phyloP scores from a whole-genome alignment of 2,329 filamentous ascomycete species.

The Botryosphaeria dothidea region DNA sequence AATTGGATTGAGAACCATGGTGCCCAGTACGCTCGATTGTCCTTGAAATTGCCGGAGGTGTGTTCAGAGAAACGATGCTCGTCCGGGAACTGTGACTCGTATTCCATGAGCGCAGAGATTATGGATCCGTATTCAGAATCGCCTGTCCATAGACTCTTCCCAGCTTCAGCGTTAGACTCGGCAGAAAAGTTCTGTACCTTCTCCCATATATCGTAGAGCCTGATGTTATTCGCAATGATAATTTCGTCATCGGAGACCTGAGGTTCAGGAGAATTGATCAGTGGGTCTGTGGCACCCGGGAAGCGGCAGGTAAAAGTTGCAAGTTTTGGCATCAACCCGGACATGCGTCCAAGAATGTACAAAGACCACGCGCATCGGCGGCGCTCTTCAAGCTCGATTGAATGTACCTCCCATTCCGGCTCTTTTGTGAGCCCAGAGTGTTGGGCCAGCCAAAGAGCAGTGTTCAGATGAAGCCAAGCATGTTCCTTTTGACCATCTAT shows the following conservation, averaged over 20 bases:
- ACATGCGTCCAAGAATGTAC: background rate
- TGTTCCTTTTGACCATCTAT: background rate
- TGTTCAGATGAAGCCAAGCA: background rate
- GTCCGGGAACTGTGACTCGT: slow-evolving; percentile 54
- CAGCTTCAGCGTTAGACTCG: background rate
- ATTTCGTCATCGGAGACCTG: background rate
- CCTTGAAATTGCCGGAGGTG: slow-evolving; percentile 43
- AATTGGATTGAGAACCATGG: slow-evolving; percentile 56
- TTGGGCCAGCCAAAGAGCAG: background rate
- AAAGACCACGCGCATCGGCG: slow-evolving; percentile 2
- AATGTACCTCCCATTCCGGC: background rate
- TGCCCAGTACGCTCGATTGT: slow-evolving; percentile 53
- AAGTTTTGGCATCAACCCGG: background rate
- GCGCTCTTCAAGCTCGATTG: background rate
- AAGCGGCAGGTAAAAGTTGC: background rate
- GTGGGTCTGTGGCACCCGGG: background rate
- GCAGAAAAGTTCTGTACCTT: background rate
- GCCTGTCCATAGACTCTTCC: slow-evolving; percentile 6
- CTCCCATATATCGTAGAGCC: slow-evolving; percentile 1
- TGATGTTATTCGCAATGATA: slow-evolving; percentile 1
- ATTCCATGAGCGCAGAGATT: slow-evolving; percentile 47
- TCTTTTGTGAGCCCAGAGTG: background rate
- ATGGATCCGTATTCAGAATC: slow-evolving; percentile 5
- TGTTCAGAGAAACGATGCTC: slow-evolving; percentile 52
- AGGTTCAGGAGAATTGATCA: background rate